A percentile compares a stretch with the other conserved stretches of the same genome.
phyloP scores from a whole-genome alignment of 441 rosid genomes.

The Populus hybrid region DNA sequence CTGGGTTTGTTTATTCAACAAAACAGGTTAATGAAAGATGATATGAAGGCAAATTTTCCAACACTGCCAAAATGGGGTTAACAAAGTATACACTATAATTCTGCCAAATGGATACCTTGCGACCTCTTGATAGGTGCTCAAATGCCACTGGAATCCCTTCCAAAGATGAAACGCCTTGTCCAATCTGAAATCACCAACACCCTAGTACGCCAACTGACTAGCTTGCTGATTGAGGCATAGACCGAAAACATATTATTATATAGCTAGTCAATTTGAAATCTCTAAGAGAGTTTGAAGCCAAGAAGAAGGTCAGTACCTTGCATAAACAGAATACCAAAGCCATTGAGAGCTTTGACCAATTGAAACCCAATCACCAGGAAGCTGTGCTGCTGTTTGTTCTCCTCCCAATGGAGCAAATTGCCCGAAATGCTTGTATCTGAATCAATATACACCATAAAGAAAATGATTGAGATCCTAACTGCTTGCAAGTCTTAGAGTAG shows the following conservation, averaged over 20 bases:
- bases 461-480: background rate
- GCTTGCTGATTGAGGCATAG: slow-evolving; percentile 24
- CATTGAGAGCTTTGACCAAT: slow-evolving; percentile 69
- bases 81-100: background rate
- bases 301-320: slow-evolving; percentile 36
- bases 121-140: slow-evolving; percentile 16
- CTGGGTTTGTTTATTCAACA: background rate
- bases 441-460: background rate
- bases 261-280: background rate
- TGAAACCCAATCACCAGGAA: slow-evolving; percentile 74
- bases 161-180: slow-evolving; percentile 52
- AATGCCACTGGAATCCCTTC: slow-evolving; percentile 69
- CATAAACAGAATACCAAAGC: slow-evolving; percentile 86
- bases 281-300: background rate
- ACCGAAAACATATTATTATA: background rate
- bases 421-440: slow-evolving; percentile 70
- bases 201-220: slow-evolving; percentile 67
- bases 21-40: background rate
- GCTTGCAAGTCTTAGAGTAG: too few species aligned
- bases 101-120: background rate
- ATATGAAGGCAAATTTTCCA: background rate
- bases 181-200: slow-evolving; percentile 52
- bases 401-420: slow-evolving; percentile 85
- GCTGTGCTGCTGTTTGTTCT: slow-evolving; percentile 82
- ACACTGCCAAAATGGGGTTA: background rate